Conservation (phyloP, 306 rosid species). For the Neltuma alba region DNA sequence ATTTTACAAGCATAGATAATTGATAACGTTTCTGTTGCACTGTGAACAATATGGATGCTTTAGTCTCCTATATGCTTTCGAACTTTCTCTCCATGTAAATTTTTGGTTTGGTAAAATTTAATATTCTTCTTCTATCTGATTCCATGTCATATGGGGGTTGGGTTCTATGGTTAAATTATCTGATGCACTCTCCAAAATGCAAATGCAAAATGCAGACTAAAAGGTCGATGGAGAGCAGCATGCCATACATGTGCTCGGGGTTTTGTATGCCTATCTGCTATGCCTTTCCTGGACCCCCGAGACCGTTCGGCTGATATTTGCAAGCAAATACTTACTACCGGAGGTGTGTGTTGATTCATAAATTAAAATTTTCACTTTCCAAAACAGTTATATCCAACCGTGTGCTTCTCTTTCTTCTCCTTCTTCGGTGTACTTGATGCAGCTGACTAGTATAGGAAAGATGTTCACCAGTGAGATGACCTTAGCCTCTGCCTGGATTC, state of each 20-base stretch:
- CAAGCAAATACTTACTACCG: conserved; percentile 86
- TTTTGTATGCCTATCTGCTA: conserved; percentile 84
- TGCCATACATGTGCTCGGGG: conserved; percentile 75
- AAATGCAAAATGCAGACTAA: conserved; percentile 82
- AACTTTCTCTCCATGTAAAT: conserved; percentile 8
- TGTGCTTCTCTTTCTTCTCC: not conserved
- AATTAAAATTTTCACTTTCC: conserved; percentile 30
- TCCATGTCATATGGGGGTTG: not conserved
- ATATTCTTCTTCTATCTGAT: conserved; percentile 9
- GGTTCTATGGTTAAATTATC: conserved; percentile 13
- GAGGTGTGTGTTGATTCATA: conserved; percentile 61
- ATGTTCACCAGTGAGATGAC: conserved; percentile 94
- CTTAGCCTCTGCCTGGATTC: conserved; percentile 98
- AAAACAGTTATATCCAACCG: conserved; percentile 13
- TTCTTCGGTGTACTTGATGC: conserved; percentile 36
- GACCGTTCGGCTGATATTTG: conserved; percentile 64
- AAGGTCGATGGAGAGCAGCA: conserved; percentile 65
- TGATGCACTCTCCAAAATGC: conserved; percentile 35
- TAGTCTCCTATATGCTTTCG: not conserved
- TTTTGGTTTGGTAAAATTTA: not conserved
- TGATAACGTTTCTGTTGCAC: not conserved
- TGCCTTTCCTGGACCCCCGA: conserved; percentile 96
- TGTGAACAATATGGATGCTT: not conserved
- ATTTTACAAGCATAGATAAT: not conserved
- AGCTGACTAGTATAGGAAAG: conserved; percentile 79